A percentile compares a stretch with the other conserved stretches of the same genome.
Evolutionary conservation across 2,329 filamentous ascomycete species (phyloP).

Genomic region (Beauveria pseudobassiana): DNA sequence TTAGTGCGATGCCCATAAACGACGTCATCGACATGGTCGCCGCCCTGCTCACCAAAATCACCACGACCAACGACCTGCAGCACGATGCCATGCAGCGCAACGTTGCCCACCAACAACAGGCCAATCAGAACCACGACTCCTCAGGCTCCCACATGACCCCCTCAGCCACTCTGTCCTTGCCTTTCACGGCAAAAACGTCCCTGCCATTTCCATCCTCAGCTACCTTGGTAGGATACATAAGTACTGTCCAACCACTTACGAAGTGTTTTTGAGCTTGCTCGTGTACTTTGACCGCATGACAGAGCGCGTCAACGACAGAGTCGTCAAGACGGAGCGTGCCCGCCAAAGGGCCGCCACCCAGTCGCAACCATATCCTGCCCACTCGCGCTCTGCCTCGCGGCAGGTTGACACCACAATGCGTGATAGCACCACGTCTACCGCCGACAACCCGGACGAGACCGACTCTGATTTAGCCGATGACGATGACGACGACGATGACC

Average conservation of each 20-base stretch:
- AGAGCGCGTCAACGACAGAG: conserved; percentile 80
- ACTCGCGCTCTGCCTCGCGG: conserved; percentile 18
- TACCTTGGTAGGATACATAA: conserved; percentile 96
- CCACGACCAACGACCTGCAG: conserved; percentile 88
- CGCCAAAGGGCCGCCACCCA: conserved; percentile 27
- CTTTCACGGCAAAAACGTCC: conserved; percentile 97
- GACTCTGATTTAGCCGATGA: conserved; percentile 46
- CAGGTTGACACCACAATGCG: conserved; percentile 26
- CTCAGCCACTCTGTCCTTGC: conserved; percentile 67
- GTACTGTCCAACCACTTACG: conserved; percentile 97
- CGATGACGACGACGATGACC: conserved; percentile 32
- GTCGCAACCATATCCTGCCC: conserved; percentile 13
- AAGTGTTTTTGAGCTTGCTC: conserved; percentile 89
- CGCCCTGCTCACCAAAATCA: conserved; percentile 92
- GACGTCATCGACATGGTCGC: conserved; percentile 99
- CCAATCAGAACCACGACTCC: conserved; percentile 36
- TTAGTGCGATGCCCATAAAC: conserved; percentile 92
- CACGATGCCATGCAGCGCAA: conserved; percentile 83
- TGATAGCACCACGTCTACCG: conserved; percentile 16
- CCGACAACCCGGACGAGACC: conserved; percentile 33
- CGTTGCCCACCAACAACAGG: conserved; percentile 50
- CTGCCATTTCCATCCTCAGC: conserved; percentile 92
- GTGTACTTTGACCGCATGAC: conserved; percentile 99
- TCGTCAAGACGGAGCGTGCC: conserved; percentile 58
- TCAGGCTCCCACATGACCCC: conserved; percentile 52